A percentile compares a stretch with the other conserved stretches of the same genome.
Conservation (phyloP, 306 rosid species). For the Macrotyloma uniflorum region DNA sequence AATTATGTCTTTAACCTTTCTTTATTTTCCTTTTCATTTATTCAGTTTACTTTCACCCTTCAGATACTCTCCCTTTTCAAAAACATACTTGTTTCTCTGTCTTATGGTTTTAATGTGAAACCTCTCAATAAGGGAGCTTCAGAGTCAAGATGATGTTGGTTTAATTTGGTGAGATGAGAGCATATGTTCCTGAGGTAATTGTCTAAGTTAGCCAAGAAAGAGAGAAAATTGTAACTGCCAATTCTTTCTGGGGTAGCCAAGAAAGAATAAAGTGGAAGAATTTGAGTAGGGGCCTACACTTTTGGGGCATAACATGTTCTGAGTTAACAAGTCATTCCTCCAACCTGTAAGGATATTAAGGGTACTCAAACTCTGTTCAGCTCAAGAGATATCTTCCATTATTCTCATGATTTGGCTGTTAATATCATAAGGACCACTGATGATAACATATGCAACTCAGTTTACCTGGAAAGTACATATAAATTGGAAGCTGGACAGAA, state of each 20-base stretch:
- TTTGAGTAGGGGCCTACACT: slow-evolving; percentile 31
- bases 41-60: background rate
- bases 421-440: slow-evolving; percentile 31
- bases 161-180: slow-evolving; percentile 8
- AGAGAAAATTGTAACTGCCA: background rate
- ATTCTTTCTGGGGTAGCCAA: background rate
- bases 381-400: slow-evolving; percentile 11
- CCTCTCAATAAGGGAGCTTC: background rate
- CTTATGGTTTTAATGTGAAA: background rate
- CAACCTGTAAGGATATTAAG: slow-evolving; percentile 46
- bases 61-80: background rate
- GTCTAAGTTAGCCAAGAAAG: background rate
- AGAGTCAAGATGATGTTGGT: background rate
- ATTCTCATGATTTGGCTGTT: slow-evolving; percentile 28
- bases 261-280: slow-evolving; percentile 34
- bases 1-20: background rate
- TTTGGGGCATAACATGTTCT: slow-evolving; percentile 32
- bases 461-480: slow-evolving; percentile 39
- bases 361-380: background rate
- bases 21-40: slow-evolving; percentile 5
- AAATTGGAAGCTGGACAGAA: slow-evolving; percentile 27
- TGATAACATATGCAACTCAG: slow-evolving; percentile 35
- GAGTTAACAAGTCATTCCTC: slow-evolving; percentile 31
- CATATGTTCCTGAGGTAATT: background rate
- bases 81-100: background rate